These are phyloP conservation scores for Eucalyptus curtisii DNA, from an alignment of 345 rosid genomes.

Conservation along the genomic window DNA sequence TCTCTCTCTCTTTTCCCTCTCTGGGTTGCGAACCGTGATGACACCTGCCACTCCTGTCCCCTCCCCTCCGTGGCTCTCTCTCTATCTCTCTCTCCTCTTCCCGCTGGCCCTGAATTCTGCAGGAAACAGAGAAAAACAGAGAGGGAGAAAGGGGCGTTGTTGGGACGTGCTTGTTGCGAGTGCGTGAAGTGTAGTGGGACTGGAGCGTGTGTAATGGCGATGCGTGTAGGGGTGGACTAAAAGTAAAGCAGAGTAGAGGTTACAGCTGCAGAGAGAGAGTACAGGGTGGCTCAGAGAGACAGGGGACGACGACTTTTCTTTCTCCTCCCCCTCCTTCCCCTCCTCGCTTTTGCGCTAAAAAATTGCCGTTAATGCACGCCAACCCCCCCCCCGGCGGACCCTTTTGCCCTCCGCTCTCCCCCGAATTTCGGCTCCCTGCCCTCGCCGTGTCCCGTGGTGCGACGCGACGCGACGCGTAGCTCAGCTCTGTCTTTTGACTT, in stretches of 20 bases:
- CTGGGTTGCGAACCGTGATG: not conserved
- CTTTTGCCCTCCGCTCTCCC: constrained; percentile 1
- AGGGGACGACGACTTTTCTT: not conserved
- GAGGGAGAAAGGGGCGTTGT: not conserved
- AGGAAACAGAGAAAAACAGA: not conserved
- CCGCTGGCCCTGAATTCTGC: not conserved
- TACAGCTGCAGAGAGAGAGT: not conserved
- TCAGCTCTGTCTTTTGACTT: not conserved
- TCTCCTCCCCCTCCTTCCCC: not conserved
- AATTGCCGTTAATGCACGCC: constrained; percentile 35
- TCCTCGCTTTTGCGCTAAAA: not conserved
- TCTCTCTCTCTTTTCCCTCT: not conserved
- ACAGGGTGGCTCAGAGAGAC: constrained; percentile 5
- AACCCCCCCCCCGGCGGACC: constrained; percentile 2
- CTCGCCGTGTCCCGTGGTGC: not conserved
- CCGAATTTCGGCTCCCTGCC: not conserved
- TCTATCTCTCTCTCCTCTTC: not conserved
- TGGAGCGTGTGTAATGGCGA: not conserved
- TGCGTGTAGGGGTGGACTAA: not conserved
- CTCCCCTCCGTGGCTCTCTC: not conserved
- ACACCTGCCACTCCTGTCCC: not conserved
- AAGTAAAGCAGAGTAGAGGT: not conserved
- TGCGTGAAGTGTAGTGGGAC: not conserved
- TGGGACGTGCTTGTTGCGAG: not conserved
- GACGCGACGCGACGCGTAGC: not conserved